Evolutionary conservation across 805 yeast genomes (phyloP).

Genomic region (Schwanniomyces sp.): DNA sequence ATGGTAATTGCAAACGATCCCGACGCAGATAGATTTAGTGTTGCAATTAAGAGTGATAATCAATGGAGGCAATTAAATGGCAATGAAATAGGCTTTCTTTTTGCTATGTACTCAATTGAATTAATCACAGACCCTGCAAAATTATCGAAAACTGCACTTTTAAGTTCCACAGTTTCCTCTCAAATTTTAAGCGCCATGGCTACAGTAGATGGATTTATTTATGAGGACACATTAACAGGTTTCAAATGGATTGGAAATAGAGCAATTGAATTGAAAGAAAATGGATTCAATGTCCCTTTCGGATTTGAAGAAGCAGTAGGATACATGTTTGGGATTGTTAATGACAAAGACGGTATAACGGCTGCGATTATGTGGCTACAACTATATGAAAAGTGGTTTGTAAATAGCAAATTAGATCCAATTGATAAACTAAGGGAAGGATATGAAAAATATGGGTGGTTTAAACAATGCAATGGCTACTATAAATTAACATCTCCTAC

Average conservation of each 20-base stretch:
- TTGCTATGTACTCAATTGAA: conserved; percentile 65
- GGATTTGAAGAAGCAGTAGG: conserved; percentile 97
- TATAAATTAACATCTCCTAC: conserved; percentile 60
- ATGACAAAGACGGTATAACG: conserved; percentile 91
- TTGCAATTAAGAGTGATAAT: conserved; percentile 55
- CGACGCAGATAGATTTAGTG: conserved; percentile 93
- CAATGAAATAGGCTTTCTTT: conserved; percentile 83
- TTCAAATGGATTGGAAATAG: conserved; percentile 97
- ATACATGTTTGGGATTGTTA: conserved; percentile 79
- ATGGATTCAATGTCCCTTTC: conserved; percentile 76
- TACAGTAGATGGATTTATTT: conserved; percentile 54
- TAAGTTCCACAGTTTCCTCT: conserved; percentile 92
- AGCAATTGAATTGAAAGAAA: conserved; percentile 65
- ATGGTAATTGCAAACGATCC: conserved; percentile 91
- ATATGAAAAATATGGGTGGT: conserved; percentile 70
- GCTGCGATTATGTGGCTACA: conserved; percentile 79
- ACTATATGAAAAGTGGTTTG: conserved; percentile 56
- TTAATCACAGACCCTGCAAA: conserved; percentile 20
- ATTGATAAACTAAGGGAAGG: conserved; percentile 57
- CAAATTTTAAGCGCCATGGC: conserved; percentile 77
- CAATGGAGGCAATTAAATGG: conserved; percentile 84
- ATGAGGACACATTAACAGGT: conserved; percentile 86
- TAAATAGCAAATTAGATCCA: conserved; percentile 30
- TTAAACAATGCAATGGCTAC: conserved; percentile 85
- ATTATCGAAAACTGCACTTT: conserved; percentile 47